Evolutionary conservation across 345 rosid species (phyloP), one percentile per base, ranked within the genome.

Genomic region (Lagerstroemia speciosa): DNA sequence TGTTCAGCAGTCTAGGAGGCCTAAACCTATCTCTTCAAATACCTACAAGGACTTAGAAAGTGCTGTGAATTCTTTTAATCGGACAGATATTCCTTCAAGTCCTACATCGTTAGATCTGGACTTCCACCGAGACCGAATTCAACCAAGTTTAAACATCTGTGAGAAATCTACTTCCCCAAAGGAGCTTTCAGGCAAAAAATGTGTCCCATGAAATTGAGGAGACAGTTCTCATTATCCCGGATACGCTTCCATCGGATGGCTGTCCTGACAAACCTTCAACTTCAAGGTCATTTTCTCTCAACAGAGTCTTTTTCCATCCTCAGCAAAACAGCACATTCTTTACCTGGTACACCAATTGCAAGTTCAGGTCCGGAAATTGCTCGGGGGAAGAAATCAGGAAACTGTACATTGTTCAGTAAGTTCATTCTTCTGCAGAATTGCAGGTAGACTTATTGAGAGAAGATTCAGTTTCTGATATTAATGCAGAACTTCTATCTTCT

Each of bases 61-160:
- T 33, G 71, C 77, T 55, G 40, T 73, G 64, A 66, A 74, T n/a
- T 76, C 83, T 55, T 73, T 72, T 66, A 50, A 64, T 2, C 63
- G 63, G 53, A 34, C 70, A 29, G 85, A 84, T 34, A 50, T 77
- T 64, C 37, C 80, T 70, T 67, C 75, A 27, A 78, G 83, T 75
- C 82, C 87, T 68, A 68, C 71, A 58, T 74, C 87, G 67, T 61
- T 62, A 75, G 71, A 74, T 62, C 71, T 30, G 83, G 77, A 43
- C 72, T 81, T 43, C 84, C 89, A 38, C 89, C 89, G 1, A 71
- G 80, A 69, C 83, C 83, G 38, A 75, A 70, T 81, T 81, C 89
- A 14, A 78, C 85, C 65, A 83, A 69, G 80, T 69, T 79, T 68
- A 78, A 73, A 74, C 85, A 40, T 66, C 85, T 2, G 74, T 79